Evolutionary conservation across 176 grass and related monocot genomes (phyloP).

Genomic region (Typha latifolia): DNA sequence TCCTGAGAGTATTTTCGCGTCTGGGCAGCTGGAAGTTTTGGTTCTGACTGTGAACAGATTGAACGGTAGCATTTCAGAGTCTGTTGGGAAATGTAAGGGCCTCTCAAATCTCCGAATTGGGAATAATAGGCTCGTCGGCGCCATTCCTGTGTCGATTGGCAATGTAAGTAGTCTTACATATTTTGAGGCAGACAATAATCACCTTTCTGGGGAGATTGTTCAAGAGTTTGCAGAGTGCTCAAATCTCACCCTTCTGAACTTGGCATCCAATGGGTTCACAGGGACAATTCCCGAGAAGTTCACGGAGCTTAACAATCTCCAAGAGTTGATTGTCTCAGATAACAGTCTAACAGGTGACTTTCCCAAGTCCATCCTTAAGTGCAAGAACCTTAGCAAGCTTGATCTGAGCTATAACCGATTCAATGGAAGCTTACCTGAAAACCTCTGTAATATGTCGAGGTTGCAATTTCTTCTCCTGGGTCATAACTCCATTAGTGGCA

Average conservation of each 20-base stretch:
- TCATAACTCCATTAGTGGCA: constrained; percentile 59
- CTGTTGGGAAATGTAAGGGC: constrained; percentile 42
- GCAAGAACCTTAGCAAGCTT: constrained; percentile 87
- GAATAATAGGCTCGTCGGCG: constrained; percentile 55
- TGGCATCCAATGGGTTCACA: constrained; percentile 57
- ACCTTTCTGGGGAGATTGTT: constrained; percentile 55
- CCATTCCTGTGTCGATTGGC: constrained; percentile 56
- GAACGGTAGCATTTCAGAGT: constrained; percentile 60
- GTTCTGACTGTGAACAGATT: constrained; percentile 75
- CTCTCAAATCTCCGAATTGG: constrained; percentile 85
- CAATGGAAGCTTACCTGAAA: constrained; percentile 40
- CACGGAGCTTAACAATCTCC: constrained; percentile 58
- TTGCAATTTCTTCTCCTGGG: constrained; percentile 81
- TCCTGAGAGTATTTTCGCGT: constrained; percentile 57
- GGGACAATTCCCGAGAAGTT: constrained; percentile 50
- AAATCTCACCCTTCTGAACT: constrained; percentile 81
- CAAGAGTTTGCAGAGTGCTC: constrained; percentile 54
- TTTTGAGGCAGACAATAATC: constrained; percentile 80
- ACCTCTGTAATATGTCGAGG: constrained; percentile 56
- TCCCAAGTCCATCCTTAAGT: constrained; percentile 51
- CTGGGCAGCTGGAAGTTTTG: constrained; percentile 48
- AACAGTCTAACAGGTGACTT: constrained; percentile 59
- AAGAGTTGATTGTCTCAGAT: constrained; percentile 64
- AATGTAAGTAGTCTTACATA: constrained; percentile 67
- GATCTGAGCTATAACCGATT: constrained; percentile 74